A percentile compares a stretch with the other conserved stretches of the same genome.
These are phyloP conservation scores for Zygosaccharomyces pseudobailii DNA, from an alignment of 1,139 yeast genomes.

Conservation along the genomic window DNA sequence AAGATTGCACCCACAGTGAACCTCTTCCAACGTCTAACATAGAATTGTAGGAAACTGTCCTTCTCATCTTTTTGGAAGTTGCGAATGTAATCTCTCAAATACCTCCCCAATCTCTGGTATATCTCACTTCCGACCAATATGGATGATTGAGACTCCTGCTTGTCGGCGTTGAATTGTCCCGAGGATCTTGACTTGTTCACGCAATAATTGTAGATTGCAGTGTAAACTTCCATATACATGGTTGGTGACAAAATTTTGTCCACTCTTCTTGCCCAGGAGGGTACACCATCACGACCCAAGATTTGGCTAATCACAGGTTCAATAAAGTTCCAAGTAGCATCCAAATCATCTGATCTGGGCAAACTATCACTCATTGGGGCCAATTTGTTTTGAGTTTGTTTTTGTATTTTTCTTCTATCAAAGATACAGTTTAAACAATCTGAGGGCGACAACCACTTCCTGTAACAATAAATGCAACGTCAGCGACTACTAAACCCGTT, in stretches of 20 bases:
- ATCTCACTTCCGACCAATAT: slow-evolving; percentile 80
- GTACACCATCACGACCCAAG: slow-evolving; percentile 45
- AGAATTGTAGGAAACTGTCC: slow-evolving; percentile 76
- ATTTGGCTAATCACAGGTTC: slow-evolving; percentile 71
- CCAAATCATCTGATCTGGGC: slow-evolving; percentile 47
- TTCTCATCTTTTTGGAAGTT: slow-evolving; percentile 44
- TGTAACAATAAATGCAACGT: background rate
- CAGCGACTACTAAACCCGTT: background rate
- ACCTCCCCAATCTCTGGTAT: slow-evolving; percentile 64
- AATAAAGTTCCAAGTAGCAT: slow-evolving; percentile 70
- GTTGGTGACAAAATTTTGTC: slow-evolving; percentile 63
- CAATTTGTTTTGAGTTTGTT: background rate
- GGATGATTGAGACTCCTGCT: slow-evolving; percentile 35
- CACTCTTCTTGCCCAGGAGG: slow-evolving; percentile 31
- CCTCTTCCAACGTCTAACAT: slow-evolving; percentile 84
- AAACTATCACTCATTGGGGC: slow-evolving; percentile 32
- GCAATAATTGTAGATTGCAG: slow-evolving; percentile 92
- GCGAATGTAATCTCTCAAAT: slow-evolving; percentile 58
- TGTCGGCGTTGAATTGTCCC: slow-evolving; percentile 36
- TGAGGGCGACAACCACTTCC: background rate
- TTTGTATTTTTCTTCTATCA: background rate
- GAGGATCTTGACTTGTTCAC: slow-evolving; percentile 67
- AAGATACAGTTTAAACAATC: background rate
- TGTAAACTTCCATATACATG: slow-evolving; percentile 70
- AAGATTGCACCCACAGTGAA: slow-evolving; percentile 89